Evolutionary conservation across 169 alveolate genomes (phyloP).

Genomic region (Plasmodium billcollinsi): DNA sequence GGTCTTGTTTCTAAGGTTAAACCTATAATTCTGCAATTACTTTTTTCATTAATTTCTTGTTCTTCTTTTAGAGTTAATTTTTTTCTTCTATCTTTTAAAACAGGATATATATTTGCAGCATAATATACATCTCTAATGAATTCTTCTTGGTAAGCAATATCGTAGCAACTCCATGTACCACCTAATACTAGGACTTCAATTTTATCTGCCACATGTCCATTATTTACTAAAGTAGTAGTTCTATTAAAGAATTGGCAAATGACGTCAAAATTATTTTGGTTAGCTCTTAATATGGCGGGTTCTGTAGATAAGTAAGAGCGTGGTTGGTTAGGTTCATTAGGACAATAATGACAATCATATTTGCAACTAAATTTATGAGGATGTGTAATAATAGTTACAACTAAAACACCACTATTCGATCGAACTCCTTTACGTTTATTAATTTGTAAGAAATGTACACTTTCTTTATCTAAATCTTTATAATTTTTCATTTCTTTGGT

Average conservation of each 20-base stretch:
- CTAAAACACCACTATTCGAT: constrained; percentile 93
- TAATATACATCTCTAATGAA: constrained; percentile 94
- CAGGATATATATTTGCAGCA: constrained; percentile 93
- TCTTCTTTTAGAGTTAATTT: constrained; percentile 76
- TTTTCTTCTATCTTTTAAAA: constrained; percentile 78
- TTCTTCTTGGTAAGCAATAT: constrained; percentile 91
- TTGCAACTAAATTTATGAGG: constrained; percentile 95
- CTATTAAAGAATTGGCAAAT: constrained; percentile 93
- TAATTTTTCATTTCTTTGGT: constrained; percentile 73
- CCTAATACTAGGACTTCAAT: constrained; percentile 95
- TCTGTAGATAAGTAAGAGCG: constrained; percentile 95
- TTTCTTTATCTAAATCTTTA: constrained; percentile 74
- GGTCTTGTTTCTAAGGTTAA: constrained; percentile 94
- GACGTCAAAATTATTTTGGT: constrained; percentile 94
- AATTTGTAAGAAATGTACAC: constrained; percentile 82
- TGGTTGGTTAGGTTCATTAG: constrained; percentile 97
- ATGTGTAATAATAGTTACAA: constrained; percentile 94
- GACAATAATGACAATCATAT: constrained; percentile 94
- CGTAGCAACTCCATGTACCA: constrained; percentile 96
- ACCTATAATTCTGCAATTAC: constrained; percentile 83
- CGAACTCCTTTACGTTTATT: constrained; percentile 89
- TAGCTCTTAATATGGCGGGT: constrained; percentile 96
- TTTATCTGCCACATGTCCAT: constrained; percentile 95
- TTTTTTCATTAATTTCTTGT: constrained; percentile 80
- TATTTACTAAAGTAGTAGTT: constrained; percentile 91